Percentiles rank a stretch among this genome's conserved stretches.
Conservation (phyloP, 805 yeast species). For the Metschnikowia baotianmanensis region DNA sequence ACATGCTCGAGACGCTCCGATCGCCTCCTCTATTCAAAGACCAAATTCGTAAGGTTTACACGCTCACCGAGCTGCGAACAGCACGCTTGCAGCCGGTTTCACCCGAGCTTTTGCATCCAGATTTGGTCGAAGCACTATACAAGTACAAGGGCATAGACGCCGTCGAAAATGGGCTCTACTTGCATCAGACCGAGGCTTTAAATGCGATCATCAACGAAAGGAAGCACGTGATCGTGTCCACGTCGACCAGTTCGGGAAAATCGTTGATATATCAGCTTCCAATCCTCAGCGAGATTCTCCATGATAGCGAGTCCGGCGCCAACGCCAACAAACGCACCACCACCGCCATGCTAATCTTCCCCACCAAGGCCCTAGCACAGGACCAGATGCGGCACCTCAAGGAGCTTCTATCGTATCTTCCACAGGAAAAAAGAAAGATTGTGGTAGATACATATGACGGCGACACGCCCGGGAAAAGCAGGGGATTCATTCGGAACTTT, state of each 20-base stretch:
- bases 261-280: slow-evolving; percentile 91
- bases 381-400: slow-evolving; percentile 86
- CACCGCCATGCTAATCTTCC: slow-evolving; percentile 86
- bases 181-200: slow-evolving; percentile 82
- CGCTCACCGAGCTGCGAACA: slow-evolving; percentile 42
- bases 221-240: slow-evolving; percentile 80
- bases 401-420: slow-evolving; percentile 51
- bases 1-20: slow-evolving; percentile 50
- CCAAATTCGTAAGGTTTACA: slow-evolving; percentile 58
- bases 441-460: slow-evolving; percentile 88
- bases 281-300: slow-evolving; percentile 49
- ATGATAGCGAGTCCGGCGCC: slow-evolving; percentile 37
- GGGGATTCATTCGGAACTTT: slow-evolving; percentile 53
- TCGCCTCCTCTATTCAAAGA: slow-evolving; percentile 50
- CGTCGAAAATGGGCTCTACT: slow-evolving; percentile 52
- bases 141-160: slow-evolving; percentile 41
- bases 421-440: slow-evolving; percentile 38
- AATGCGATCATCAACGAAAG: slow-evolving; percentile 49
- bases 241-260: slow-evolving; percentile 95
- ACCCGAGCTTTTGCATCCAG: slow-evolving; percentile 45
- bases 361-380: slow-evolving; percentile 96
- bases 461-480: slow-evolving; percentile 65
- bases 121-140: slow-evolving; percentile 48
- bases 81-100: slow-evolving; percentile 46
- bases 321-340: slow-evolving; percentile 26